These are phyloP conservation scores for Zarea fungicola DNA, from an alignment of 2,329 filamentous ascomycete species.

Conservation along the genomic window DNA sequence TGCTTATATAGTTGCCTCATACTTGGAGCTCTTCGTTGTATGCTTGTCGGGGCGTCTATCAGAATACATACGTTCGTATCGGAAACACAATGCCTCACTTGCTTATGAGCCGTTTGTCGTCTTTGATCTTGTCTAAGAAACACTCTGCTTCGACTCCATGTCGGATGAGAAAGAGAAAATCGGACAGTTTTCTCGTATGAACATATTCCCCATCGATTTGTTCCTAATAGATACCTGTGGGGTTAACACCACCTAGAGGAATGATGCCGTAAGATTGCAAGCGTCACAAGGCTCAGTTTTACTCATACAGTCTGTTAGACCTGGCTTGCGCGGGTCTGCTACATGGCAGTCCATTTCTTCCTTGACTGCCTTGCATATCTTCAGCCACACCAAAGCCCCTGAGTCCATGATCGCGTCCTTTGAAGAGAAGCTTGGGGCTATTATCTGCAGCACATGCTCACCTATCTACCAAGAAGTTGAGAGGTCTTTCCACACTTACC, in stretches of 20 bases:
- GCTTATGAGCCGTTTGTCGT: not conserved
- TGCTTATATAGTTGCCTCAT: too few relatives aligned
- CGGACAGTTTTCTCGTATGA: not conserved
- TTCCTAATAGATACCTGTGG: not conserved
- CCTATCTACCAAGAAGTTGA: conserved; percentile 46
- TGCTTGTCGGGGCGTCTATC: not conserved
- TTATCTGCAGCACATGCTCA: conserved; percentile 38
- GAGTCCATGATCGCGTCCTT: conserved; percentile 42
- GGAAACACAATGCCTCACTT: not conserved
- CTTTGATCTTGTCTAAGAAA: not conserved
- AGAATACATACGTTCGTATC: not conserved
- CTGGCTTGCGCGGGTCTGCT: conserved; percentile 35
- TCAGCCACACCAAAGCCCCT: conserved; percentile 50
- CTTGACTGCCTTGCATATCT: conserved; percentile 52
- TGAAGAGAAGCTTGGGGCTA: conserved; percentile 43
- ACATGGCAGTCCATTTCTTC: conserved; percentile 50
- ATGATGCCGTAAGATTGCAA: not conserved
- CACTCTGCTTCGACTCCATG: not conserved
- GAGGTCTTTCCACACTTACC: conserved; percentile 41
- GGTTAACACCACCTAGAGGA: not conserved
- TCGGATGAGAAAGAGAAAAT: not conserved
- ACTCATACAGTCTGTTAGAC: conserved; percentile 48
- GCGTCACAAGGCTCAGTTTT: not conserved
- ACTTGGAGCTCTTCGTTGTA: too few relatives aligned
- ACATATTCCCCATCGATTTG: not conserved